Evolutionary conservation across 2,329 filamentous ascomycete genomes (phyloP).

Genomic region (Fusarium sp.): DNA sequence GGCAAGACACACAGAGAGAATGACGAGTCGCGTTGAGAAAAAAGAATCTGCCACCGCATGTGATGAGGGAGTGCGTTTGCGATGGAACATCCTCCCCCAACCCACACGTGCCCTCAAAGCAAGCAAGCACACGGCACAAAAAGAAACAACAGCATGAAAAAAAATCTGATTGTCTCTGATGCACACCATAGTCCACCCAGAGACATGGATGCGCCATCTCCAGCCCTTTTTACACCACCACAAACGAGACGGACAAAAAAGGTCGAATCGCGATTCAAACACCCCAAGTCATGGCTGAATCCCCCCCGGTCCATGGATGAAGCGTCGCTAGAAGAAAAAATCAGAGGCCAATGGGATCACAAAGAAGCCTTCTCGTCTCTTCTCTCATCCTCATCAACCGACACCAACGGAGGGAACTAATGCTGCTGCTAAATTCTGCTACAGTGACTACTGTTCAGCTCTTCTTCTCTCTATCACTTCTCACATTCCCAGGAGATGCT

Average conservation of each 20-base stretch:
- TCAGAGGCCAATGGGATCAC: constrained; percentile 16
- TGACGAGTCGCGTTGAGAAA: constrained; percentile 27
- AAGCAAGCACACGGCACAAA: constrained; percentile 21
- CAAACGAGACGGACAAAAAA: constrained; percentile 4
- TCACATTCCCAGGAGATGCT: constrained; percentile 26
- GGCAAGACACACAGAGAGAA: constrained; percentile 10
- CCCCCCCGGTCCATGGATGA: constrained; percentile 10
- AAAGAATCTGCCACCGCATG: background rate
- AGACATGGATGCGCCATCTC: constrained; percentile 2
- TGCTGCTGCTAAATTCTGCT: constrained; percentile 18
- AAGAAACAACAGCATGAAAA: constrained; percentile 1
- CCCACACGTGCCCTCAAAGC: constrained; percentile 24
- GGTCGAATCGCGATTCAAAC: constrained; percentile 15
- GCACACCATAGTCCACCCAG: constrained; percentile 19
- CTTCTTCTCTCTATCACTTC: constrained; percentile 17
- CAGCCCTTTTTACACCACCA: constrained; percentile 5
- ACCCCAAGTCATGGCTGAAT: constrained; percentile 1
- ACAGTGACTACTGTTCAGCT: constrained; percentile 10
- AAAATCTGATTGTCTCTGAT: constrained; percentile 16
- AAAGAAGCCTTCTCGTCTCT: constrained; percentile 30
- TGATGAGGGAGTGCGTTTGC: constrained; percentile 14
- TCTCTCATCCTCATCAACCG: constrained; percentile 12
- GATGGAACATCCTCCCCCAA: constrained; percentile 4
- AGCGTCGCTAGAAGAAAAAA: constrained; percentile 7
- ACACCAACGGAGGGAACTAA: constrained; percentile 26